Evolutionary conservation across 2,329 filamentous ascomycete genomes (phyloP).

Genomic region (Colletotrichum noveboracense): DNA sequence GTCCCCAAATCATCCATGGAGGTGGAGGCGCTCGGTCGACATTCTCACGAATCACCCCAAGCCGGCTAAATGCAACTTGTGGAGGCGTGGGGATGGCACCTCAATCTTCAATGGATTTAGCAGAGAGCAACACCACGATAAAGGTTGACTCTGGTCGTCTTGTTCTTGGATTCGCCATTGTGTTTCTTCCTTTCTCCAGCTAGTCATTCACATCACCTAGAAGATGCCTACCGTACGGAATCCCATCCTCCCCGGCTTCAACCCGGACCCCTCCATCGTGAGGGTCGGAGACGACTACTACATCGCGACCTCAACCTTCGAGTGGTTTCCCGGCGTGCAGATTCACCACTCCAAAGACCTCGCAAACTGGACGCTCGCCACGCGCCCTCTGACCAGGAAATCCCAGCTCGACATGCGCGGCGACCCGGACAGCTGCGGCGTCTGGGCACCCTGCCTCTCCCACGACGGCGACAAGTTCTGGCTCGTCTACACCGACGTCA

Average conservation of each 20-base stretch:
- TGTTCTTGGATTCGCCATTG: fast-evolving
- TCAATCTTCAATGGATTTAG: neutral
- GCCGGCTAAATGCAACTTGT: slow-evolving; percentile 18
- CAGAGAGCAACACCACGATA: neutral
- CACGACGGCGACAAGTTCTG: slow-evolving; percentile 66
- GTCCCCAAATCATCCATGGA: neutral
- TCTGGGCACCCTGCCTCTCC: slow-evolving; percentile 70
- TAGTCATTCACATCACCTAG: neutral
- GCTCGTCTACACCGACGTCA: slow-evolving; percentile 70
- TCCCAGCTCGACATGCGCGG: slow-evolving; percentile 62
- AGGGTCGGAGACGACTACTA: slow-evolving; percentile 59
- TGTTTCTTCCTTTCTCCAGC: no score
- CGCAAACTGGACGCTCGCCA: slow-evolving; percentile 55
- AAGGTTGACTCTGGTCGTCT: neutral
- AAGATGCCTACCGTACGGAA: slow-evolving; percentile 56
- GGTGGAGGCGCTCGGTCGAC: slow-evolving; percentile 4
- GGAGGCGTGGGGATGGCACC: slow-evolving; percentile 9
- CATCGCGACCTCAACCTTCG: slow-evolving; percentile 61
- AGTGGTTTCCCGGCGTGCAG: slow-evolving; percentile 61
- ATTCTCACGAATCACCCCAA: slow-evolving; percentile 12
- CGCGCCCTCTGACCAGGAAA: slow-evolving; percentile 53
- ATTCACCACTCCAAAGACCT: slow-evolving; percentile 60
- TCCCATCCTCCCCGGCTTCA: slow-evolving; percentile 62
- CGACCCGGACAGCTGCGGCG: slow-evolving; percentile 63
- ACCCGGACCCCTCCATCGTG: slow-evolving; percentile 59